Conservation (phyloP, 2,329 filamentous ascomycete genomes). For the Phaeosphaeria sp. region DNA sequence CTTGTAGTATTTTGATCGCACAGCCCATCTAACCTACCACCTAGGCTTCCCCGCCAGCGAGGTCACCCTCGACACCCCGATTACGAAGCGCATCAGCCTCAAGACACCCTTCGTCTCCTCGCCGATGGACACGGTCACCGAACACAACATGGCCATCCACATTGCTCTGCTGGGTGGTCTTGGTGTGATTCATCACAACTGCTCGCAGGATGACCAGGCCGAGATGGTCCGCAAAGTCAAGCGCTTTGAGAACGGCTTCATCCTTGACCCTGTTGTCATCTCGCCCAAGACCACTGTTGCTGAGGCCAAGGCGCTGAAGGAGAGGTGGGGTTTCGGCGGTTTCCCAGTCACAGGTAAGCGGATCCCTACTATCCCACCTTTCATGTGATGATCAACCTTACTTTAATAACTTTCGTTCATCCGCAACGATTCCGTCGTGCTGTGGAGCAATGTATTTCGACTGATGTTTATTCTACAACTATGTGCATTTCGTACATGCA, state of each 20-base stretch:
- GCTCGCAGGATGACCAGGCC: slow-evolving; percentile 94
- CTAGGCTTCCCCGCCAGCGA: slow-evolving; percentile 87
- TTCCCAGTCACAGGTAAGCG: slow-evolving; percentile 96
- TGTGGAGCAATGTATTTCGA: slow-evolving; percentile 73
- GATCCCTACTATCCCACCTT: slow-evolving; percentile 19
- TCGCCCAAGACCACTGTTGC: slow-evolving; percentile 85
- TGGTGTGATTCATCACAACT: slow-evolving; percentile 99
- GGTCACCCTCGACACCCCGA: slow-evolving; percentile 84
- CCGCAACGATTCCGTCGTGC: slow-evolving; percentile 88
- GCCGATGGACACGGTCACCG: slow-evolving; percentile 99
- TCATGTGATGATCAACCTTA: slow-evolving; percentile 77
- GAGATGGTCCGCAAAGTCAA: slow-evolving; percentile 99
- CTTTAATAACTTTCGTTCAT: slow-evolving; percentile 99
- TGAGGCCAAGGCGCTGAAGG: slow-evolving; percentile 90
- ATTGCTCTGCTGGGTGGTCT: slow-evolving; percentile 88
- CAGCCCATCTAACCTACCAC: slow-evolving; percentile 15
- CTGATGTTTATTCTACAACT: slow-evolving; percentile 49
- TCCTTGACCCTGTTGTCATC: slow-evolving; percentile 93
- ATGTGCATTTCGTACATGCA: background rate
- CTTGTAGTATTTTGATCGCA: background rate
- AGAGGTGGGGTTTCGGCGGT: slow-evolving; percentile 98
- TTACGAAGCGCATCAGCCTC: slow-evolving; percentile 93
- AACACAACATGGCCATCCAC: slow-evolving; percentile 99
- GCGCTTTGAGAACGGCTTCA: slow-evolving; percentile 99
- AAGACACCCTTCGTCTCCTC: slow-evolving; percentile 98